Percentiles rank a stretch among this genome's conserved stretches.
These are phyloP conservation scores for Tephrocybe sp. DNA, from an alignment of 768 basidiomycete species.

Conservation along the genomic window DNA sequence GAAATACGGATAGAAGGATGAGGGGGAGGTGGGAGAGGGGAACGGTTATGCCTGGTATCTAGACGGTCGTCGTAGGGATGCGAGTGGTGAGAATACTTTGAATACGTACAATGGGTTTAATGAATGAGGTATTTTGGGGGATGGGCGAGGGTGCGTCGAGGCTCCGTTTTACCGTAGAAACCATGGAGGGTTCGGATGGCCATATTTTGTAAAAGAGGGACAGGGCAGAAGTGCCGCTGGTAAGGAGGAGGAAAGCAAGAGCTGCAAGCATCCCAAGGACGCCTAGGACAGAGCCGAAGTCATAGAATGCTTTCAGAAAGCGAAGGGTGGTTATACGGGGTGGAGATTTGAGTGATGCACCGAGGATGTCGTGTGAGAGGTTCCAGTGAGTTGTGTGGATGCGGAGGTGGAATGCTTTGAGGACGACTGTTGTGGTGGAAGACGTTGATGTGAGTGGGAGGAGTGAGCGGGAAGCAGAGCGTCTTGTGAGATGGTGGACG, in stretches of 20 bases:
- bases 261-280: conserved; percentile 47
- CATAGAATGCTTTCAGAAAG: conserved; percentile 40
- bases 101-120: conserved; percentile 33
- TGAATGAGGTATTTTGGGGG: conserved; percentile 7
- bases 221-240: conserved; percentile 20
- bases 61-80: background rate
- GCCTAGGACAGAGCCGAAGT: conserved; percentile 44
- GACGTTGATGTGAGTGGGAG: conserved; percentile 16
- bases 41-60: conserved; percentile 84
- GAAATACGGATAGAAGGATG: conserved; percentile 58
- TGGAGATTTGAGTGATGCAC: conserved; percentile 30
- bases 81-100: background rate
- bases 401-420: conserved; percentile 32
- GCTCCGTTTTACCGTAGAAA: conserved; percentile 8
- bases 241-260: conserved; percentile 37
- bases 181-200: background rate
- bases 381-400: conserved; percentile 54
- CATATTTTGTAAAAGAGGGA: conserved; percentile 9
- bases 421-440: conserved; percentile 18
- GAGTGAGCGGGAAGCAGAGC: conserved; percentile 8
- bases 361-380: conserved; percentile 41
- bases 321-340: conserved; percentile 22
- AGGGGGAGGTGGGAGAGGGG: conserved; percentile 70
- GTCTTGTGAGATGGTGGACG: conserved; percentile 16
- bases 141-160: background rate